Conservation (phyloP, 1,139 yeast species). For the Candida sp. region DNA sequence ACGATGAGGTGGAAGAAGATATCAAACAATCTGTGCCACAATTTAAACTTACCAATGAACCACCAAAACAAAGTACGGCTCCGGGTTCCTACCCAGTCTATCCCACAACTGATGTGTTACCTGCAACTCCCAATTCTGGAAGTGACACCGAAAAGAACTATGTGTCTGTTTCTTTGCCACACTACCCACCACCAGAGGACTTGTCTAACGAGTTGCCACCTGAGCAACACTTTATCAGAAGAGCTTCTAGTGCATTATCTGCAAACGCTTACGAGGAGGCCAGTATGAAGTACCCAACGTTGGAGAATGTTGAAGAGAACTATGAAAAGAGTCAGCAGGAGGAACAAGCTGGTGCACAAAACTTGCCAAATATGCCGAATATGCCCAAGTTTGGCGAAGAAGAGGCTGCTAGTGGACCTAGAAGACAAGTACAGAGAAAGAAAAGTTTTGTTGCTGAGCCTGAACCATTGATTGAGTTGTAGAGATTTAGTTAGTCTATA, state of each 20-base stretch:
- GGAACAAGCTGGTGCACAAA: constrained; percentile 3
- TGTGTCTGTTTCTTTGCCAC: constrained; percentile 15
- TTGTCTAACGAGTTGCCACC: constrained; percentile 11
- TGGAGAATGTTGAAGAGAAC: constrained; percentile 20
- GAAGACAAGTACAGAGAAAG: background rate
- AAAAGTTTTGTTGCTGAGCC: constrained; percentile 26
- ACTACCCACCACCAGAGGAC: constrained; percentile 18
- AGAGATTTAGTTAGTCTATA: background rate
- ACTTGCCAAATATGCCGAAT: constrained; percentile 16
- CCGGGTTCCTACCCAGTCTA: constrained; percentile 8
- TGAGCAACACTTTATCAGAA: constrained; percentile 13
- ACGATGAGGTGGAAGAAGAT: constrained; percentile 5
- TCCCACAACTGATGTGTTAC: constrained; percentile 14
- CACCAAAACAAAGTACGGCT: constrained; percentile 4
- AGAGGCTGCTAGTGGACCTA: background rate
- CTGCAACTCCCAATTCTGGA: constrained; percentile 8
- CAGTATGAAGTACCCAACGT: constrained; percentile 22
- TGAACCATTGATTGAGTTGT: constrained; percentile 43
- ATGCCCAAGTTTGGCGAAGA: constrained; percentile 12
- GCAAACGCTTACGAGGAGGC: constrained; percentile 21
- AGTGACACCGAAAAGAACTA: constrained; percentile 9
- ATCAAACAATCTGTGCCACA: constrained; percentile 4
- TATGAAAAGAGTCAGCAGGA: constrained; percentile 5
- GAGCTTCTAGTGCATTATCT: constrained; percentile 15
- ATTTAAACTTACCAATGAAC: background rate